Evolutionary conservation across 1,284 basidiomycete genomes (phyloP).

Genomic region (Rhodotorula sp.): DNA sequence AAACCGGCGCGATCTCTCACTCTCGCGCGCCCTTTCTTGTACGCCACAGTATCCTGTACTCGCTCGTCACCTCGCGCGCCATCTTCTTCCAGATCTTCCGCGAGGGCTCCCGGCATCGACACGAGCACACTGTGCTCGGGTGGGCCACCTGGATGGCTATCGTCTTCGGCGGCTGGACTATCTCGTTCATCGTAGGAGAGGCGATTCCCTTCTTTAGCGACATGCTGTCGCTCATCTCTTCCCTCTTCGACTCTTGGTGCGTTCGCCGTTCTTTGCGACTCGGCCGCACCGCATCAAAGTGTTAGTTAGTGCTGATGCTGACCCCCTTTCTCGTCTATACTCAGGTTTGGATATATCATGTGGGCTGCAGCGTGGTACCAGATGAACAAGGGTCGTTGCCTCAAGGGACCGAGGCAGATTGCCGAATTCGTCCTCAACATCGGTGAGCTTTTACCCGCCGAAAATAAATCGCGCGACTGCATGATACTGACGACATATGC

Average conservation of each 20-base stretch:
- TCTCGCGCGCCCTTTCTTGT: too few species aligned
- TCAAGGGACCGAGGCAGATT: conserved; percentile 41
- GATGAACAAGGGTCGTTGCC: conserved; percentile 49
- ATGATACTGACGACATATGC: background rate
- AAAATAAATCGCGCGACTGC: too few species aligned
- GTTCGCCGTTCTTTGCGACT: background rate
- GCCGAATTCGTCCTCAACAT: conserved; percentile 34
- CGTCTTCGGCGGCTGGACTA: conserved; percentile 48
- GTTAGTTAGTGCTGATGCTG: conserved; percentile 17
- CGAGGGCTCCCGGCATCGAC: conserved; percentile 55
- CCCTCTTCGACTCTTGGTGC: conserved; percentile 47
- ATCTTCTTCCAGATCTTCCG: conserved; percentile 56
- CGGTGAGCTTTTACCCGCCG: background rate
- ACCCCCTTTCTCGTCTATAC: conserved; percentile 23
- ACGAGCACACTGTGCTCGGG: conserved; percentile 59
- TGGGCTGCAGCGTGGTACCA: conserved; percentile 50
- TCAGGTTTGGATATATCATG: conserved; percentile 51
- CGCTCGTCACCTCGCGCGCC: conserved; percentile 55
- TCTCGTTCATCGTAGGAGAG: conserved; percentile 60
- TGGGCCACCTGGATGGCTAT: conserved; percentile 63
- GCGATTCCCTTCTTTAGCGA: conserved; percentile 54
- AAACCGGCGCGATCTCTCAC: too few species aligned
- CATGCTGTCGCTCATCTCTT: conserved; percentile 52
- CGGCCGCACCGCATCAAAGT: background rate
- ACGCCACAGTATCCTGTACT: conserved; percentile 44